Conservation (phyloP, 1,139 yeast species). For the Lodderomyces orthopsilosis region DNA sequence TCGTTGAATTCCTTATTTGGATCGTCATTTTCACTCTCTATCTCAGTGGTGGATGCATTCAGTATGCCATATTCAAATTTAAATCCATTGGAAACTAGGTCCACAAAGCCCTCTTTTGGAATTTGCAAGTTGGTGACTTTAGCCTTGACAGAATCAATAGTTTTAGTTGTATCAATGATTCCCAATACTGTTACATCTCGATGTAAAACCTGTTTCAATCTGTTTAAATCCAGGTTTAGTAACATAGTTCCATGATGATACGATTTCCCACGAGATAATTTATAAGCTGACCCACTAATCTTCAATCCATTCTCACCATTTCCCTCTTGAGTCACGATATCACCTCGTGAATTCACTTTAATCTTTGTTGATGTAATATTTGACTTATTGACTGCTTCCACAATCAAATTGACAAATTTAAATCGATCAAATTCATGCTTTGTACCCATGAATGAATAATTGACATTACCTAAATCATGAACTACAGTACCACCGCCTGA, state of each 20-base stretch:
- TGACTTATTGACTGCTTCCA: conserved; percentile 44
- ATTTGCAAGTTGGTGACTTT: conserved; percentile 66
- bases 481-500: conserved; percentile 98
- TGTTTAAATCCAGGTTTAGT: conserved; percentile 58
- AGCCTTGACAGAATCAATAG: conserved; percentile 74
- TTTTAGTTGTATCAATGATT: conserved; percentile 52
- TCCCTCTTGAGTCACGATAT: conserved; percentile 51
- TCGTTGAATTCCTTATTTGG: conserved; percentile 23
- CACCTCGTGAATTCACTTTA: conserved; percentile 69
- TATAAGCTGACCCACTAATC: conserved; percentile 89
- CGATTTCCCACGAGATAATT: conserved; percentile 76
- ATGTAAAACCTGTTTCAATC: conserved; percentile 56
- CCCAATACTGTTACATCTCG: conserved; percentile 46
- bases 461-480: conserved; percentile 89
- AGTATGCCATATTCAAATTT: conserved; percentile 27
- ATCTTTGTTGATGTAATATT: conserved; percentile 23
- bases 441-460: conserved; percentile 77
- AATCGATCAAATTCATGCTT: conserved; percentile 65
- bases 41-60: conserved; percentile 13
- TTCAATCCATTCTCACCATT: conserved; percentile 54
- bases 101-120: conserved; percentile 44
- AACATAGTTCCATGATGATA: conserved; percentile 98
- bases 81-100: conserved; percentile 48
- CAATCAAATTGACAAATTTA: conserved; percentile 55
- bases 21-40: conserved; percentile 20